Evolutionary conservation across 768 basidiomycete species (phyloP).

Genomic region (Phlebiopsis gigantea): DNA sequence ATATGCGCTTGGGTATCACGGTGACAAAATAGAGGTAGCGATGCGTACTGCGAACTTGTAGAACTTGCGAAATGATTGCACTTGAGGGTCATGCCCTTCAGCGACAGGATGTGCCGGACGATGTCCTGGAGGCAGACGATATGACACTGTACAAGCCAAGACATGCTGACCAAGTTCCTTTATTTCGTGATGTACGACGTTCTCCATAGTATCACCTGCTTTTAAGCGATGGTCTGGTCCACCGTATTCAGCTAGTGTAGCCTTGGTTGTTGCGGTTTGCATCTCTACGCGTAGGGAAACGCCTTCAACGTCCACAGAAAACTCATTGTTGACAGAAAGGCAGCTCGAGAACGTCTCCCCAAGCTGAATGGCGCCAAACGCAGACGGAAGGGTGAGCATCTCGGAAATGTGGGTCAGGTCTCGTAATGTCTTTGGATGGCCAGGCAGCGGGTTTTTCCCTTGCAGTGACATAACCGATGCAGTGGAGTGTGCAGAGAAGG

Average conservation of each 20-base stretch:
- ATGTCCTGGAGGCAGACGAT: conserved; percentile 61
- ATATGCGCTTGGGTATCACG: neutral
- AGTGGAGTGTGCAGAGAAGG: conserved; percentile 78
- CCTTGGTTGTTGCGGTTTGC: conserved; percentile 72
- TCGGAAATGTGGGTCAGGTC: conserved; percentile 78
- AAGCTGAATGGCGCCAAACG: conserved; percentile 83
- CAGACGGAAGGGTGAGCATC: conserved; percentile 72
- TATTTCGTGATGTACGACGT: conserved; percentile 78
- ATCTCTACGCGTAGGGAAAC: conserved; percentile 75
- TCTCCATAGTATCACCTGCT: conserved; percentile 58
- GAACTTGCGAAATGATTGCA: conserved; percentile 80
- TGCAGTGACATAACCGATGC: conserved; percentile 75
- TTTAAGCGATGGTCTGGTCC: conserved; percentile 43
- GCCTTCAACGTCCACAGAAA: conserved; percentile 53
- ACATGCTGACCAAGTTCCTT: conserved; percentile 93
- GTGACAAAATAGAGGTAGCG: neutral
- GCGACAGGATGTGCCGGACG: conserved; percentile 46
- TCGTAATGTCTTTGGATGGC: conserved; percentile 78
- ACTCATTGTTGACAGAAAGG: conserved; percentile 80
- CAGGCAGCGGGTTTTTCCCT: conserved; percentile 60
- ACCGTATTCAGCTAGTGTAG: conserved; percentile 57
- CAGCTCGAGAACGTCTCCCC: conserved; percentile 86
- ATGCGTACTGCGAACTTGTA: conserved; percentile 81
- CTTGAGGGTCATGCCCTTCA: conserved; percentile 44
- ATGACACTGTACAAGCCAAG: conserved; percentile 77